Evolutionary conservation across 116 monocot species (phyloP), one percentile per base, ranked within the genome.

Genomic region (Papilionanthe hybrid): DNA sequence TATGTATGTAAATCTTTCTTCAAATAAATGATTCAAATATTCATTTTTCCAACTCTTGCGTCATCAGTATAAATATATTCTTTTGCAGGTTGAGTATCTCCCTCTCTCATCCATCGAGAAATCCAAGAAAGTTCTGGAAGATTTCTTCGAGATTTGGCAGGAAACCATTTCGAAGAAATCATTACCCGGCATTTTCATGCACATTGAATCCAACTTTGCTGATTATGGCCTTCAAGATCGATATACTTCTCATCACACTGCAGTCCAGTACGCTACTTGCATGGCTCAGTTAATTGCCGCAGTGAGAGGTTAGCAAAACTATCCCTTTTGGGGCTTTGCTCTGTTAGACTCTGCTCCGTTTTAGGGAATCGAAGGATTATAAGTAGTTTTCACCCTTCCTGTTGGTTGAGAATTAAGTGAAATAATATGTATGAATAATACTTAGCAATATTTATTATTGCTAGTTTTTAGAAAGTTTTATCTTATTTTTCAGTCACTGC

Each of bases 61-160:
- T 71, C 41, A 32, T 71, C 15, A 41, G 5, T 37, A 15, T 17
- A 15, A 7, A 50, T 7, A 27, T 83, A 15, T 77, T 56, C 5
- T 83, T 84, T 17, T 85, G 79, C 83, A 97, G 97, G 90, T 97
- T 5, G 97, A 97, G 53, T 97, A 97, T 72, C 82, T 92, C 43
- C 97, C 97, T 0, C 73, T 97, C 32, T 94, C 92, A 27, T 97
- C 97, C 28, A 78, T 94, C 25, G 94, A 92, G 80, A 94, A 85
- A 82, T 91, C 99, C 7, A 84, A 84, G 78, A 84, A 80, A 82
- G 75, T 93, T 42, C 80, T 99, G 85, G 99, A 95, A 56, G 95
- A 99, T 9, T 95, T 99, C 71, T 77, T 91, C 9, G 95, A 99
- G 58, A 85, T 95, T 60, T 99, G 94, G 99, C 84, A 91, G 57